Base-by-base conservation (phyloP, 805 yeast species). In the Candida michaelii region DNA sequence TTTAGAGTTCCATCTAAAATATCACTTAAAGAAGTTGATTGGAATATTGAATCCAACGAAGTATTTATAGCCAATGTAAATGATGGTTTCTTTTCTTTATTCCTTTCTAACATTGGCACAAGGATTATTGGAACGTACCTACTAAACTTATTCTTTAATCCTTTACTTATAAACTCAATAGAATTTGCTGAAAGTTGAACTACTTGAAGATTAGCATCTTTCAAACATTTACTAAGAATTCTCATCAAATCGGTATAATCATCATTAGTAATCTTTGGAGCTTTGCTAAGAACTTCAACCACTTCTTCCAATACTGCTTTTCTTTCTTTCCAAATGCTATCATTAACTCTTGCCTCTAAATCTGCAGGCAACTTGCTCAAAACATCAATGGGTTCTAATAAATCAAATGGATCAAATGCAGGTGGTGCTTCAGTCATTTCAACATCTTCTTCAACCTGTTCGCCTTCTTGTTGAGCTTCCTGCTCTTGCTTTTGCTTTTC, bases 311-410 rank as follows among this genome's bases (percentile, higher is more conserved):
- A 69, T 0, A 77, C 88, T 51, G 87, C 97, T 44, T 86, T 89
- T 48, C 99, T 74, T 40, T 90, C 97, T 57, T 89, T 89, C 99
- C 99, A 93, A 54, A 84, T 82, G 0, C 81, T 47, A 1, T 90
- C 82, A 1, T 70, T 59, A 24, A 89, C 64, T 50, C 80, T 68
- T 1, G 69, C 55, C 21, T 72, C 54, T 43, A 89, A 76, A 52
- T 83, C 83, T 2, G 65, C 53, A 0, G 97, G 96, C 1, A 90
- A 52, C 48, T 80, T 79, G 14, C 77, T 62, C 24, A 85, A 58
- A 0, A 90, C 80, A 19, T 82, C 82, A 5, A 80, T 83, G 0
- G 91, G 83, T 11, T 81, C 86, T 35, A 82, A 71, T 49, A 86
- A 56, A 45, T 85, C 89, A 57, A 74, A 83, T 0, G 95, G 83